phyloP scores from a whole-genome alignment of 495 filamentous ascomycete genomes.

The Tuber brumale region DNA sequence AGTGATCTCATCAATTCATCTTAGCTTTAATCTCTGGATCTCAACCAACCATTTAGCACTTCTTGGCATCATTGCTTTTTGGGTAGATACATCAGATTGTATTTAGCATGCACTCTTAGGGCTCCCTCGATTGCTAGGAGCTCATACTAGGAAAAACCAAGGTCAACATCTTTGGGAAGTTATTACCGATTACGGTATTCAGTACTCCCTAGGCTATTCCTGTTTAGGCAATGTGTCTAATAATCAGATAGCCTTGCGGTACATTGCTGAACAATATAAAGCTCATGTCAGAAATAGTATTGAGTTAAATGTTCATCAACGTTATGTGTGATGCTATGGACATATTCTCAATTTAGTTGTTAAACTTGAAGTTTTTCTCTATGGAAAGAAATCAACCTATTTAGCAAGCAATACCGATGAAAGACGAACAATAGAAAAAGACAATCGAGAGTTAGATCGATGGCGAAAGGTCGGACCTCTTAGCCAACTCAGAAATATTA shows the following conservation, averaged over 20 bases:
- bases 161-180: constrained; percentile 11
- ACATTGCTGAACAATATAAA: neutral
- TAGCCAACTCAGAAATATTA: neutral
- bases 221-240: constrained; percentile 28
- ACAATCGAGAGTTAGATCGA: neutral
- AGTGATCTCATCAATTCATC: constrained; percentile 8
- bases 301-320: neutral
- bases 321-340: neutral
- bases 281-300: neutral
- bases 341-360: neutral
- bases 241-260: constrained; percentile 7
- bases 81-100: neutral
- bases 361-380: neutral
- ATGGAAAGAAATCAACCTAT: neutral
- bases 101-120: constrained; percentile 8
- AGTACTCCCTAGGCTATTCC: constrained; percentile 19
- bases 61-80: no score
- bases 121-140: constrained; percentile 1
- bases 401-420: neutral
- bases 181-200: constrained; percentile 22
- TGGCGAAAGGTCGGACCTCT: neutral
- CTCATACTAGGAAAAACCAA: constrained; percentile 31
- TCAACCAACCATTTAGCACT: constrained; percentile 3
- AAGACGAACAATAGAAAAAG: neutral
- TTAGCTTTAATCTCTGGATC: constrained; percentile 23